Conservation (phyloP, 352 stramenopile genomes). For the Phytophthora meadii region DNA sequence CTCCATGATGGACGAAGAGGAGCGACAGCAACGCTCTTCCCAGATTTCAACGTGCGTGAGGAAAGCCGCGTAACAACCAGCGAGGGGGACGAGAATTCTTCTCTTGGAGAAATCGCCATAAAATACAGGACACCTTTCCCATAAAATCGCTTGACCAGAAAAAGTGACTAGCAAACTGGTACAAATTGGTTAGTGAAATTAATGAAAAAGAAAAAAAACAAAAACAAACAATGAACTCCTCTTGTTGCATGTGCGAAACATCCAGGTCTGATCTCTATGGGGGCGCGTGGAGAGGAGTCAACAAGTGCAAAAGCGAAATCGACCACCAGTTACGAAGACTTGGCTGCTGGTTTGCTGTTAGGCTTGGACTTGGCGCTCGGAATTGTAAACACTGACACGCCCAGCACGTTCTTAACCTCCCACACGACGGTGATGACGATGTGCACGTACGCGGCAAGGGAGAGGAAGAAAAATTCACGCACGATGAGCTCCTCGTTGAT, state of each 20-base stretch:
- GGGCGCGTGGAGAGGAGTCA: not conserved
- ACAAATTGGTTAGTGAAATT: slow-evolving; percentile 1
- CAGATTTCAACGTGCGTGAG: slow-evolving; percentile 21
- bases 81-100: slow-evolving; percentile 9
- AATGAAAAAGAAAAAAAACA: not conserved
- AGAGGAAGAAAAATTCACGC: slow-evolving; percentile 91
- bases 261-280: slow-evolving; percentile 14
- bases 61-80: not conserved
- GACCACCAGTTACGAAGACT: slow-evolving; percentile 29
- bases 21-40: slow-evolving; percentile 19
- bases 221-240: slow-evolving; percentile 4
- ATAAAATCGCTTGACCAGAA: slow-evolving; percentile 22
- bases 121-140: slow-evolving; percentile 25
- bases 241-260: slow-evolving; percentile 11
- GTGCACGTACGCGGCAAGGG: slow-evolving; percentile 83
- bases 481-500: slow-evolving; percentile 86
- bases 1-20: slow-evolving; percentile 14
- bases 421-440: slow-evolving; percentile 89
- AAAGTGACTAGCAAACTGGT: slow-evolving; percentile 5
- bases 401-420: slow-evolving; percentile 88
- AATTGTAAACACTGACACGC: slow-evolving; percentile 86
- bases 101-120: slow-evolving; percentile 19
- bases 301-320: not conserved
- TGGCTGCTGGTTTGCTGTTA: slow-evolving; percentile 29
- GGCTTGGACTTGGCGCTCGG: slow-evolving; percentile 36